phyloP scores from a whole-genome alignment of 345 rosid species.

The Populus ilicifolia region DNA sequence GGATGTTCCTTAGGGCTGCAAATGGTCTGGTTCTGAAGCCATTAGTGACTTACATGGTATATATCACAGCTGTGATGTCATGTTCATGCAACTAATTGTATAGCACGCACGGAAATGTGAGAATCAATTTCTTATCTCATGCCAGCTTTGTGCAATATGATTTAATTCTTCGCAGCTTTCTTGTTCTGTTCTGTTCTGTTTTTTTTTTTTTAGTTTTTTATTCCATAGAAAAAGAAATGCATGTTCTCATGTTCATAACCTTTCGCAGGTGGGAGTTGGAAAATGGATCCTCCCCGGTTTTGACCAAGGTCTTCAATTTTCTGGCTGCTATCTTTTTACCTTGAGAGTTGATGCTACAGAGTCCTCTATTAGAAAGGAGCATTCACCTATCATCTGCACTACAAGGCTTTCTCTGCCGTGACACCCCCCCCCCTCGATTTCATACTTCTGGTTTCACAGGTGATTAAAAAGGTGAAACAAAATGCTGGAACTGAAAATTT shows the following conservation, averaged over 20 bases:
- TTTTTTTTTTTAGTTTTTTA: neutral
- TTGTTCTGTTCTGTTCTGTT: neutral
- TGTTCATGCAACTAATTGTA: neutral
- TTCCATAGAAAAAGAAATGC: neutral
- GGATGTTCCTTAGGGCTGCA: neutral
- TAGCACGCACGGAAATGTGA: constrained; percentile 1
- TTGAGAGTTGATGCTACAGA: neutral
- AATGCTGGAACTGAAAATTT: neutral
- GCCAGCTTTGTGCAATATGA: neutral
- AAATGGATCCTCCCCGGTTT: constrained; percentile 7
- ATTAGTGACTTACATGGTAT: neutral
- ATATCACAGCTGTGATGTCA: neutral
- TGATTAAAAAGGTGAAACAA: neutral
- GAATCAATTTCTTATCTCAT: neutral
- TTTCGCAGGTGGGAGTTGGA: constrained; percentile 12
- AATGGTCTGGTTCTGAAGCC: constrained; percentile 3
- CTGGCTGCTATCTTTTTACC: neutral
- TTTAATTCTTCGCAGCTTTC: neutral
- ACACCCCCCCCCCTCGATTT: neutral
- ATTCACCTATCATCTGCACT: neutral
- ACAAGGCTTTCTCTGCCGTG: neutral
- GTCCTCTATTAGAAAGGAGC: neutral
- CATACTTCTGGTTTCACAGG: neutral
- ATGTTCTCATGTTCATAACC: neutral
- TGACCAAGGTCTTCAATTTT: neutral